Evolutionary conservation across 2,329 filamentous ascomycete species (phyloP).

Genomic region (Calonectria pauciramosa): DNA sequence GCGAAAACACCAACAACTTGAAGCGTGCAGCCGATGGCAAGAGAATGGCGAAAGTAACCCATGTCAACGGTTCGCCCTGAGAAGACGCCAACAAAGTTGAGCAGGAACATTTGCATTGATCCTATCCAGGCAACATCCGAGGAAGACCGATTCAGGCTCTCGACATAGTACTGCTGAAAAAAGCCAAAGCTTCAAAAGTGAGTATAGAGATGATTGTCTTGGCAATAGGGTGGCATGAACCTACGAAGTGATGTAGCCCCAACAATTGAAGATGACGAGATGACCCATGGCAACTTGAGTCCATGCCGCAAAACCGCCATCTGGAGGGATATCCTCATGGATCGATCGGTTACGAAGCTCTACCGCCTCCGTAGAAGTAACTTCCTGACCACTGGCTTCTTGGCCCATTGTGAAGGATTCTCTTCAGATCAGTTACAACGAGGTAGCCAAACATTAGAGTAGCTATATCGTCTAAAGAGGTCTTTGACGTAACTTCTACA

Average conservation of each 20-base stretch:
- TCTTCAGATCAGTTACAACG: background rate
- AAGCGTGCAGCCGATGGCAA: constrained; percentile 9
- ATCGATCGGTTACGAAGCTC: background rate
- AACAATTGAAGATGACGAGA: background rate
- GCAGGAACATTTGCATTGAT: constrained; percentile 48
- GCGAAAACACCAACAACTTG: background rate
- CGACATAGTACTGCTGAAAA: constrained; percentile 27
- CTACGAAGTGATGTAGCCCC: constrained; percentile 4
- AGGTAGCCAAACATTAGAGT: background rate
- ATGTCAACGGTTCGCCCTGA: constrained; percentile 31
- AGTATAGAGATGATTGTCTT: background rate
- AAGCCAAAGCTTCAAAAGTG: background rate
- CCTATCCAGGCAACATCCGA: constrained; percentile 55
- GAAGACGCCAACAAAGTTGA: constrained; percentile 54
- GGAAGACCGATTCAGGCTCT: constrained; percentile 43
- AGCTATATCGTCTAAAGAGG: background rate
- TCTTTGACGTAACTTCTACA: background rate
- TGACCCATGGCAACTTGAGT: background rate
- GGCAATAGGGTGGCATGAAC: constrained; percentile 37
- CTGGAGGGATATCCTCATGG: background rate
- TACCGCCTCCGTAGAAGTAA: background rate
- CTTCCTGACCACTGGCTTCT: background rate
- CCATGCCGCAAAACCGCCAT: background rate
- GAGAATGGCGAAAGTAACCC: background rate
- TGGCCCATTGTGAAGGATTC: background rate